These are phyloP conservation scores for Monosporozyma servazzii DNA, from an alignment of 805 yeast species.

Conservation along the genomic window DNA sequence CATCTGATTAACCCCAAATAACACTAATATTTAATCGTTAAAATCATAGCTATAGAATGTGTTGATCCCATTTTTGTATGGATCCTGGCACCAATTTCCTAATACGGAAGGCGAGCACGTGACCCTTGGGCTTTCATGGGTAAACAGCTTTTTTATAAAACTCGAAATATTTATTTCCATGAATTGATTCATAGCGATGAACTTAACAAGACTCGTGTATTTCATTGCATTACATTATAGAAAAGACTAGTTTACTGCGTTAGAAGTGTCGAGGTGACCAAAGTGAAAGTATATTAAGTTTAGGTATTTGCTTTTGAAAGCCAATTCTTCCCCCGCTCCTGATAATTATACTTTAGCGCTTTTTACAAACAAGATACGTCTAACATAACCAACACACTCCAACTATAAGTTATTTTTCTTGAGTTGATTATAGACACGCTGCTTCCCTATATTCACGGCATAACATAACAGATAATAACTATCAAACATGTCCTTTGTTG, in stretches of 20 bases:
- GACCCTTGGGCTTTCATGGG: background rate
- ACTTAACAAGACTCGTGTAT: background rate
- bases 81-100: background rate
- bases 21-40: no score
- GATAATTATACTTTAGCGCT: background rate
- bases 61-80: background rate
- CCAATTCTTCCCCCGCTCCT: background rate
- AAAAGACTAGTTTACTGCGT: background rate
- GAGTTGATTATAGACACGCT: background rate
- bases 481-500: slow-evolving; percentile 24
- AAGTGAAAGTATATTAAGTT: background rate
- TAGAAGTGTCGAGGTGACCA: background rate
- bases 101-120: background rate
- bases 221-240: background rate
- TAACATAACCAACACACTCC: background rate
- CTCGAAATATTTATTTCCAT: background rate
- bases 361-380: background rate
- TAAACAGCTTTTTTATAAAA: background rate
- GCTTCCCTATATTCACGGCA: background rate
- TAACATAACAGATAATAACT: background rate
- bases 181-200: background rate
- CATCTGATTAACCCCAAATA: no score
- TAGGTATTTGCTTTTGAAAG: background rate
- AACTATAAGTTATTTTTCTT: background rate
- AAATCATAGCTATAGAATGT: background rate